These are phyloP conservation scores for Volutella citrinella DNA, from an alignment of 2,329 filamentous ascomycete genomes.

Conservation along the genomic window DNA sequence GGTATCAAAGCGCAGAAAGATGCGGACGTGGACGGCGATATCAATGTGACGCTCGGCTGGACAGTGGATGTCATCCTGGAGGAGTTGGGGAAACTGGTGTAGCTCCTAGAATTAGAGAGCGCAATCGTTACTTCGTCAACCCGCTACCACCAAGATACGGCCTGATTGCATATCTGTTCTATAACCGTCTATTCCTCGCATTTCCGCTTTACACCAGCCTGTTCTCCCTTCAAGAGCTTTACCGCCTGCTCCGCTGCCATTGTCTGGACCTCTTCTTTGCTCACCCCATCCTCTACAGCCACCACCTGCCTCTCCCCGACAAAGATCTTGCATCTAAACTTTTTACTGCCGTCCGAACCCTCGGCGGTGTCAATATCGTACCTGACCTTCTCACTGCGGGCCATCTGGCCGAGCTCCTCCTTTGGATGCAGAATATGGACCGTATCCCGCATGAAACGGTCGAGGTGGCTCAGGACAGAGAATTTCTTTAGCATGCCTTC, in stretches of 20 bases:
- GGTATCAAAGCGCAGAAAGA: slow-evolving; percentile 49
- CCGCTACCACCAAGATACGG: neutral
- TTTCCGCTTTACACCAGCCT: slow-evolving; percentile 5
- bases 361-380: slow-evolving; percentile 44
- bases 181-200: slow-evolving; percentile 2
- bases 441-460: slow-evolving; percentile 55
- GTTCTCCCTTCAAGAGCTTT: slow-evolving; percentile 27
- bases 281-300: slow-evolving; percentile 43
- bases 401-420: slow-evolving; percentile 62
- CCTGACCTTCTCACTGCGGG: slow-evolving; percentile 47
- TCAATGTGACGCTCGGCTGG: slow-evolving; percentile 65
- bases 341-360: slow-evolving; percentile 17
- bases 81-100: slow-evolving; percentile 34
- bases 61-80: slow-evolving; percentile 60
- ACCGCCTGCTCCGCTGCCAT: slow-evolving; percentile 54
- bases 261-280: slow-evolving; percentile 50
- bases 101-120: slow-evolving; percentile 7
- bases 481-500: slow-evolving; percentile 56
- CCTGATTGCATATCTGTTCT: neutral
- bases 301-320: slow-evolving; percentile 47
- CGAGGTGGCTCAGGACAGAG: slow-evolving; percentile 63
- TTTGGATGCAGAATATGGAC: slow-evolving; percentile 65
- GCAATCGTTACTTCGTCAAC: neutral
- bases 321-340: slow-evolving; percentile 45
- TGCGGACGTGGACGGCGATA: slow-evolving; percentile 49